Evolutionary conservation across 192 early-diverging fungal species (phyloP).

Genomic region (Mortierella antarctica): DNA sequence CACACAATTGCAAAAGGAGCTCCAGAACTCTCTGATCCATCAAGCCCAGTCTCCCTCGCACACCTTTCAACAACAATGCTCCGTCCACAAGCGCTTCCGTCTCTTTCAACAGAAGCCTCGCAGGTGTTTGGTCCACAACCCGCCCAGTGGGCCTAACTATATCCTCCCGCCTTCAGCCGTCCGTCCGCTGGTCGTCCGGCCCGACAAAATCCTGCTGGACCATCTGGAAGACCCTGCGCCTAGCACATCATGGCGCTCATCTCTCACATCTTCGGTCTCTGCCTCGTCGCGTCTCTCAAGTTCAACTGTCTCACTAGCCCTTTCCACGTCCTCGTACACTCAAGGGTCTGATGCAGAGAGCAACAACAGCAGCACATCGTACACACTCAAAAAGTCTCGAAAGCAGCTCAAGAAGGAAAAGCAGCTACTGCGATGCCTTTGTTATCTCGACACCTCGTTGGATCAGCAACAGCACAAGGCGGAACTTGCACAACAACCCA

Average conservation of each 20-base stretch:
- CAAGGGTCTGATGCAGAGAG: slow-evolving; percentile 40
- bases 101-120: slow-evolving; percentile 45
- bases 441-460: slow-evolving; percentile 33
- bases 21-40: slow-evolving; percentile 10
- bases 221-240: slow-evolving; percentile 5
- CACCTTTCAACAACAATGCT: slow-evolving; percentile 46
- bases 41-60: slow-evolving; percentile 47
- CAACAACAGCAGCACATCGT: not conserved
- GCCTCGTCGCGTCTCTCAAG: slow-evolving; percentile 36
- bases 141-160: slow-evolving; percentile 25
- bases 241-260: slow-evolving; percentile 2
- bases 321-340: slow-evolving; percentile 15
- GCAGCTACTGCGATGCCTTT: slow-evolving; percentile 26
- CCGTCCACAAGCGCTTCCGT: slow-evolving; percentile 38
- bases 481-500: not conserved
- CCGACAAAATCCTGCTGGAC: slow-evolving; percentile 42
- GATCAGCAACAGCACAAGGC: slow-evolving; percentile 4
- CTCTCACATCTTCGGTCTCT: slow-evolving; percentile 15
- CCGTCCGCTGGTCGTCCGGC: slow-evolving; percentile 37
- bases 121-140: slow-evolving; percentile 32
- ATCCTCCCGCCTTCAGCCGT: slow-evolving; percentile 34
- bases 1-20: slow-evolving; percentile 20
- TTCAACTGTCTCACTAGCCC: slow-evolving; percentile 20
- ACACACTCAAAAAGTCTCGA: slow-evolving; percentile 17
- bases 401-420: slow-evolving; percentile 16